phyloP scores from a whole-genome alignment of 2,329 filamentous ascomycete species.

The Sporothrix curviconia region DNA sequence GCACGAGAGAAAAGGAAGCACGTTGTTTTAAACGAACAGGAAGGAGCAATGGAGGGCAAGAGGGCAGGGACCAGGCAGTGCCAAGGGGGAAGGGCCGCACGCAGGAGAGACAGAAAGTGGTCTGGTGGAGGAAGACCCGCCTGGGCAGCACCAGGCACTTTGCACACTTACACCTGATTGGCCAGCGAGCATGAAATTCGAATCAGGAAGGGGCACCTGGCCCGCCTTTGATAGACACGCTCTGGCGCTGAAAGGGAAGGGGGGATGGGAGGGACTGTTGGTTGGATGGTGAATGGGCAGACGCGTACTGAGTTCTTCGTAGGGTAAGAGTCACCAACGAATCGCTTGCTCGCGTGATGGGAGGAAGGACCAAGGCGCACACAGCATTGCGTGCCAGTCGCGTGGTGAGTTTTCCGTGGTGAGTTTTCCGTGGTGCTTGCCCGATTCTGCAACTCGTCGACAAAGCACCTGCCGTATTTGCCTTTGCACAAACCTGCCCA shows the following conservation, averaged over 20 bases:
- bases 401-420: not conserved
- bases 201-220: constrained; percentile 12
- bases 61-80: not conserved
- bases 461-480: too few species aligned
- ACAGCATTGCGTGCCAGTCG: not conserved
- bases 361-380: not conserved
- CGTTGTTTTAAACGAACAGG: constrained; percentile 17
- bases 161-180: constrained; percentile 17
- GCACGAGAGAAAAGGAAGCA: constrained; percentile 16
- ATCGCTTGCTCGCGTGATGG: not conserved
- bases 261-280: not conserved
- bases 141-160: constrained; percentile 9
- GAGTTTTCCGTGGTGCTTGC: constrained; percentile 6
- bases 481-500: too few species aligned
- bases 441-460: constrained; percentile 4
- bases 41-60: constrained; percentile 16
- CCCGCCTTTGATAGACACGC: not conserved
- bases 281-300: constrained; percentile 6
- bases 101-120: constrained; percentile 12
- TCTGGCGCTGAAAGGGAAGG: not conserved
- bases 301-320: too few species aligned
- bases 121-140: constrained; percentile 14
- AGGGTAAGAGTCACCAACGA: not conserved
- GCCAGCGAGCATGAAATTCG: constrained; percentile 2
- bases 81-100: not conserved